Evolutionary conservation across 306 rosid genomes (phyloP), one percentile per base, ranked within the genome.

Genomic region (Cajanus cajan): DNA sequence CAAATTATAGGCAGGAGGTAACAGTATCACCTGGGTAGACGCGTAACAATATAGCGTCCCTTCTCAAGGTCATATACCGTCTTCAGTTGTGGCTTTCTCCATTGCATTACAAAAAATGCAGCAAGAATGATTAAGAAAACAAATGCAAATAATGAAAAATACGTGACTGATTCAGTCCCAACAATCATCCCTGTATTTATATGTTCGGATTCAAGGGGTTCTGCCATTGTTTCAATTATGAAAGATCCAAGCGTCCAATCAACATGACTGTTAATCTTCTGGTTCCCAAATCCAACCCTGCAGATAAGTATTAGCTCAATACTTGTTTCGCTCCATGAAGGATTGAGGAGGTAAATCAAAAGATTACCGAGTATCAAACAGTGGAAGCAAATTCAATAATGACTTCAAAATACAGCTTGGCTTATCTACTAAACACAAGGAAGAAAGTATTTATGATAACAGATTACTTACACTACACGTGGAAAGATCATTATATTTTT

Each of bases 21-120:
- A n/a, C 71, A 19, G 31, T 44, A 61, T 74, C 84, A 87, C 83
- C 83, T 71, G 55, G 85, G 86, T 6, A 88, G 52, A 37, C 81
- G 85, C 2, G 89, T 85, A 66, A 88, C 85, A 41, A 88, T 88
- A 81, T 88, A 88, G 45, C n/a, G 89, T 76, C 91, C 91, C 57
- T 88, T 88, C 83, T 88, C 89, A 25, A 88, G 84, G 83, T 88
- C 91, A 79, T 88, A 88, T n/a, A 88, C 73, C 21, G 91, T 88
- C 82, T 88, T 85, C 65, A 88, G 31, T 24, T 80, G 84, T 37
- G 91, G 91, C 82, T 82, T 85, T 80, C 84, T 80, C 40, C 80
- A 88, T 71, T 76, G 87, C 72, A 69, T 61, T 44, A 80, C 76
- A 78, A 82, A 74, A 68, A 77, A 69, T 59, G 76, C 83, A 62